A percentile compares a stretch with the other conserved stretches of the same genome.
phyloP scores from a whole-genome alignment of 1,284 basidiomycete genomes.

The Fomitopsis schrenkii region DNA sequence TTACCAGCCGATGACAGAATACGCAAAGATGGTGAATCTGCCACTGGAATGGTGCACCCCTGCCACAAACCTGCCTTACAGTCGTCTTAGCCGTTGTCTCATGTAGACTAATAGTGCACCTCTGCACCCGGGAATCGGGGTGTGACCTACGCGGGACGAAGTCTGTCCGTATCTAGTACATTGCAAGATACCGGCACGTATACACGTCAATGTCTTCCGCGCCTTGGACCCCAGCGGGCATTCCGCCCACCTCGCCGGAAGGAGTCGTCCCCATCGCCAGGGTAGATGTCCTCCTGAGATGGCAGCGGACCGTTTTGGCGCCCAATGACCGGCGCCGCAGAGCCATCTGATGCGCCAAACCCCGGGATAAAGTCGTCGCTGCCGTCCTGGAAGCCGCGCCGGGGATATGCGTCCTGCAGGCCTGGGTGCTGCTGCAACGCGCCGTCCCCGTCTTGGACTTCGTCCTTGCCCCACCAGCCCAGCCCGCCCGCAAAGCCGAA shows the following conservation, averaged over 20 bases:
- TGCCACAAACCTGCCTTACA: no score
- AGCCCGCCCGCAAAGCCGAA: conserved; percentile 20
- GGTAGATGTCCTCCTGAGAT: conserved; percentile 39
- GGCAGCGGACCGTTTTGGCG: conserved; percentile 34
- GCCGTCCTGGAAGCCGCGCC: neutral
- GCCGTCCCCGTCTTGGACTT: conserved; percentile 17
- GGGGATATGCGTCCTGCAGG: conserved; percentile 10
- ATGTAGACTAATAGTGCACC: no score
- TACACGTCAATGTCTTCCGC: conserved; percentile 2
- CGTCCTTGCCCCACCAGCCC: conserved; percentile 18
- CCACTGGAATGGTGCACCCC: no score
- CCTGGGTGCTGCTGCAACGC: conserved; percentile 6
- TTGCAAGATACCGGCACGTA: neutral
- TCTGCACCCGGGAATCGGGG: no score
- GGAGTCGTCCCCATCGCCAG: conserved; percentile 18
- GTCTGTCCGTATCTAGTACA: no score
- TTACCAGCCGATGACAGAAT: no score
- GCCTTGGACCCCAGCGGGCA: conserved; percentile 5
- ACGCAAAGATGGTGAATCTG: no score
- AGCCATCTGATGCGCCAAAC: conserved; percentile 18
- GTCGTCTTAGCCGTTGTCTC: no score
- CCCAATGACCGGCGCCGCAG: conserved; percentile 23
- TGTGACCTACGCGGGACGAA: no score
- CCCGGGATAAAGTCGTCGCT: conserved; percentile 25
- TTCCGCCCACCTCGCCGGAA: conserved; percentile 11